A percentile compares a stretch with the other conserved stretches of the same genome.
phyloP scores from a whole-genome alignment of 2,329 filamentous ascomycete genomes.

The Penicillium sp. region DNA sequence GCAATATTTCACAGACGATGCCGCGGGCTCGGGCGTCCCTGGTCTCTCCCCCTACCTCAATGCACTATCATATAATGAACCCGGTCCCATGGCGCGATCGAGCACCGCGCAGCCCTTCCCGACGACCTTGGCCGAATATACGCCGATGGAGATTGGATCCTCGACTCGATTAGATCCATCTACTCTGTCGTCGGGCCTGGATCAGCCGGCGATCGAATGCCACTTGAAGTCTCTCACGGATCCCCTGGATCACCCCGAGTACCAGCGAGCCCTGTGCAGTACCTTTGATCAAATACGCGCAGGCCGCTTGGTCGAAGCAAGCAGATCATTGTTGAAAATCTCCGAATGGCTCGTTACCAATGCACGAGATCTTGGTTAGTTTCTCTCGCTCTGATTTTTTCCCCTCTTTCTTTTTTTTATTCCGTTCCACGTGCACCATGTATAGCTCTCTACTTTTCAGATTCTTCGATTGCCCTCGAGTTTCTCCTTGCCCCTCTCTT shows the following conservation, averaged over 20 bases:
- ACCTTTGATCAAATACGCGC: conserved; percentile 68
- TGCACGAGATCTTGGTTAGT: conserved; percentile 61
- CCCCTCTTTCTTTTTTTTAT: not conserved
- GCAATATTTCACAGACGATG: conserved; percentile 69
- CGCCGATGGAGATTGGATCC: conserved; percentile 25
- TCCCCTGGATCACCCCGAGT: conserved; percentile 58
- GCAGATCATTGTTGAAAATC: conserved; percentile 53
- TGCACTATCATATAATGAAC: conserved; percentile 55
- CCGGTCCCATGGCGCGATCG: conserved; percentile 51
- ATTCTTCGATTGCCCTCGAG: not conserved
- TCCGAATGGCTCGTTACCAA: conserved; percentile 63
- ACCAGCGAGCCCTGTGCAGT: conserved; percentile 50
- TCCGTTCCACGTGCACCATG: not conserved
- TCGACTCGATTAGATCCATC: conserved; percentile 33
- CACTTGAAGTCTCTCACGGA: conserved; percentile 32
- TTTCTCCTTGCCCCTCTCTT: conserved; percentile 8
- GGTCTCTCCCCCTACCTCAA: conserved; percentile 59
- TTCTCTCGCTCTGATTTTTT: conserved; percentile 10
- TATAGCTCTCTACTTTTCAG: no score
- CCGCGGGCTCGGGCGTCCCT: conserved; percentile 55
- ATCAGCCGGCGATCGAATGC: not conserved
- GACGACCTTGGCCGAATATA: conserved; percentile 48
- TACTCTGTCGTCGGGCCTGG: conserved; percentile 8
- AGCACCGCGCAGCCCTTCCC: conserved; percentile 48
- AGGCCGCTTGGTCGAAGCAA: conserved; percentile 55